Conservation (phyloP, 306 rosid genomes). For the Astragalus glycyphyllos region DNA sequence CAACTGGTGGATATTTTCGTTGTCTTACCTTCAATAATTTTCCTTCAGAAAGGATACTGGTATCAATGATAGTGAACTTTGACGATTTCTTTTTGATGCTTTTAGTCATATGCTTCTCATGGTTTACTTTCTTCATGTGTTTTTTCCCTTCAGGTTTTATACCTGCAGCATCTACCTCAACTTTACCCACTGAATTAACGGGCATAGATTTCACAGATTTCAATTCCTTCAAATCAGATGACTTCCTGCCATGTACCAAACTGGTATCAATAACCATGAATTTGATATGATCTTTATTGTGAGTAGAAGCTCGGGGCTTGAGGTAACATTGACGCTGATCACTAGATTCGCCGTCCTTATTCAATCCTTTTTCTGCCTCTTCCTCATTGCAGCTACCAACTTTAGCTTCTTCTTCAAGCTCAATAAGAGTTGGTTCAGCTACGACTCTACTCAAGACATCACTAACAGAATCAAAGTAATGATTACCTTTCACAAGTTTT, state of each 20-base stretch:
- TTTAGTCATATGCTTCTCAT: slow-evolving; percentile 36
- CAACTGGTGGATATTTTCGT: slow-evolving; percentile 52
- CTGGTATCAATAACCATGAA: slow-evolving; percentile 64
- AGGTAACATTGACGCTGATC: slow-evolving; percentile 67
- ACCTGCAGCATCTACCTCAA: slow-evolving; percentile 42
- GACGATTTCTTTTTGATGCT: slow-evolving; percentile 37
- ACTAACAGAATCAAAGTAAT: slow-evolving; percentile 74
- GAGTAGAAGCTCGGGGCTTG: slow-evolving; percentile 58
- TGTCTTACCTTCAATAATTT: slow-evolving; percentile 55
- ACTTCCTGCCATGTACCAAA: slow-evolving; percentile 32
- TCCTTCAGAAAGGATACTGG: slow-evolving; percentile 55
- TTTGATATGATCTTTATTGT: slow-evolving; percentile 48
- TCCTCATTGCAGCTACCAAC: slow-evolving; percentile 49
- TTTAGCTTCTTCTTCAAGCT: slow-evolving; percentile 64
- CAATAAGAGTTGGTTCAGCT: slow-evolving; percentile 74
- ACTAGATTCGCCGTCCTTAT: slow-evolving; percentile 52
- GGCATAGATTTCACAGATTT: slow-evolving; percentile 55
- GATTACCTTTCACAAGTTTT: slow-evolving; percentile 74
- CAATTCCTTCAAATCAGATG: slow-evolving; percentile 55
- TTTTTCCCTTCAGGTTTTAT: slow-evolving; percentile 29
- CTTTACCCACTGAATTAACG: slow-evolving; percentile 37
- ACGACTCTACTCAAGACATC: slow-evolving; percentile 84
- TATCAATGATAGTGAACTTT: too few relatives aligned
- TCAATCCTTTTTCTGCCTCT: slow-evolving; percentile 55
- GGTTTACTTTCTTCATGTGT: slow-evolving; percentile 50